Percentiles rank a stretch among this genome's conserved stretches.
These are phyloP conservation scores for Hypoxylon sp. DNA, from an alignment of 2,329 filamentous ascomycete species.

Conservation along the genomic window DNA sequence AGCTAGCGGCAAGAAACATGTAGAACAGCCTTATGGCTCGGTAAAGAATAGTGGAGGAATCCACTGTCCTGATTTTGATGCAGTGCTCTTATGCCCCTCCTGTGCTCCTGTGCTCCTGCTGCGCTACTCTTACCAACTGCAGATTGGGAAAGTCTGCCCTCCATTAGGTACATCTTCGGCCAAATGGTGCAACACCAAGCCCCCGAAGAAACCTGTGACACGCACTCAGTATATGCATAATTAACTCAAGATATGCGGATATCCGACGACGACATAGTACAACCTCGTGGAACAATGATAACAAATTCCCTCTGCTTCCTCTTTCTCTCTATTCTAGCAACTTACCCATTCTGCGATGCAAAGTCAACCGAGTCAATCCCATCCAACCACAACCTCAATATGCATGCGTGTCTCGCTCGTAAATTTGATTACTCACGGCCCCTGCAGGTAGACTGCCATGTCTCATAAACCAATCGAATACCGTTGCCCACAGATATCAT, in stretches of 20 bases:
- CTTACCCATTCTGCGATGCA: not conserved
- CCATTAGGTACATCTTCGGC: not conserved
- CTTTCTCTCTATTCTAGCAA: not conserved
- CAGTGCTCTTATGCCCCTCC: too few species aligned
- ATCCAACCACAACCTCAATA: slow-evolving; percentile 6
- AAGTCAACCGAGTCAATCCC: slow-evolving; percentile 18
- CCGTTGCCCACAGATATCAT: slow-evolving; percentile 8
- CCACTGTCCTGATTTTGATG: not conserved
- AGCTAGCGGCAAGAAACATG: slow-evolving; percentile 2
- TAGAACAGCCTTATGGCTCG: slow-evolving; percentile 1
- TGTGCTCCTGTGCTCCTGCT: not conserved
- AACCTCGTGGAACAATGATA: slow-evolving; percentile 1
- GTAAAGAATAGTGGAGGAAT: not conserved
- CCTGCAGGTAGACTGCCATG: slow-evolving; percentile 15
- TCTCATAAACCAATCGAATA: slow-evolving; percentile 20
- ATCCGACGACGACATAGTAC: not conserved
- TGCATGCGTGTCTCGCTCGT: slow-evolving; percentile 22
- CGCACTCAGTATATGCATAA: not conserved
- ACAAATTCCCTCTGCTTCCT: not conserved
- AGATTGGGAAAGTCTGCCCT: not conserved
- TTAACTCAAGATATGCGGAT: not conserved
- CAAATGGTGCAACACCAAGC: not conserved
- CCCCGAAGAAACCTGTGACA: not conserved
- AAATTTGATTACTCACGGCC: slow-evolving; percentile 33
- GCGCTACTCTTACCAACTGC: not conserved